A percentile compares a stretch with the other conserved stretches of the same genome.
Evolutionary conservation across 2,329 filamentous ascomycete genomes (phyloP).

Genomic region (Ploettnerulaceae sp.): DNA sequence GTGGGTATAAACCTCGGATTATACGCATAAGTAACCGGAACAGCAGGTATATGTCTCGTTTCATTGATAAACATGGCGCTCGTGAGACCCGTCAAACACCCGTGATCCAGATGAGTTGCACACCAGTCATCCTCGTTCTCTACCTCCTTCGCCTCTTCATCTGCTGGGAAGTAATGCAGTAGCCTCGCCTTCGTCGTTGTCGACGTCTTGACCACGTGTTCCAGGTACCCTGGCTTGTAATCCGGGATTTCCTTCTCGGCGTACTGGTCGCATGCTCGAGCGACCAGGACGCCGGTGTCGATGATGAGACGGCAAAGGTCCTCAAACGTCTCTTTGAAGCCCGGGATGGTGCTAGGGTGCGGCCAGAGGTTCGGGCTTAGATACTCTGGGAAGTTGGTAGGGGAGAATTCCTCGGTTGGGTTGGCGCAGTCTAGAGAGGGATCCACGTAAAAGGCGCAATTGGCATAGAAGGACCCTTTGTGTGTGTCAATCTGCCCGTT

Average conservation of each 20-base stretch:
- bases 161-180: constrained; percentile 83
- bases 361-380: constrained; percentile 91
- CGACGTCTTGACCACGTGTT: constrained; percentile 79
- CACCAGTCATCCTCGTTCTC: constrained; percentile 84
- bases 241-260: constrained; percentile 71
- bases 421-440: constrained; percentile 55
- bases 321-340: constrained; percentile 69
- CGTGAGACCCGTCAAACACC: constrained; percentile 89
- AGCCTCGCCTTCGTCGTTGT: constrained; percentile 87
- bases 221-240: constrained; percentile 75
- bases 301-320: constrained; percentile 80
- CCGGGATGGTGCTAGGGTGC: constrained; percentile 63
- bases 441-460: constrained; percentile 73
- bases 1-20: constrained; percentile 39
- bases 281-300: constrained; percentile 82
- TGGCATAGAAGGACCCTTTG: constrained; percentile 81
- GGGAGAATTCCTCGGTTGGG: constrained; percentile 53
- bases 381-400: constrained; percentile 75
- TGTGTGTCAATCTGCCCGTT: constrained; percentile 73
- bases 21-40: constrained; percentile 30
- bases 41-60: constrained; percentile 36
- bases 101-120: constrained; percentile 83
- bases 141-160: constrained; percentile 35
- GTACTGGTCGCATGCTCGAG: constrained; percentile 82
- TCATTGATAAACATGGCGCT: constrained; percentile 97